Conservation (phyloP, 1,139 yeast species). For the Sugiyamaella castrensis region DNA sequence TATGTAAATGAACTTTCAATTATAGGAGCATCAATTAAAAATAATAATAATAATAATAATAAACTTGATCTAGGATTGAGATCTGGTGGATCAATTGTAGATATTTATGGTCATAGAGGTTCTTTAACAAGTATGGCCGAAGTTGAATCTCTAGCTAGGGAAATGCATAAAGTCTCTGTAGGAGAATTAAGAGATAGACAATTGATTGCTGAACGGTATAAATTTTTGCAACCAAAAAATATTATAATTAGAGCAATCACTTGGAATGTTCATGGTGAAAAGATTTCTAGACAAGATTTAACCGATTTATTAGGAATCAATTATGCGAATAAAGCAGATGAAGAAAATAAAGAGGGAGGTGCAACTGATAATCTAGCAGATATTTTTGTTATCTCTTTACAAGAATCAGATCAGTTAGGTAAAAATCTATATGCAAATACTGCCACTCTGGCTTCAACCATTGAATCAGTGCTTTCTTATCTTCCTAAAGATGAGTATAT, state of each 20-base stretch:
- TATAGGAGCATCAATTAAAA: neutral
- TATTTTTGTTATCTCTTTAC: slow-evolving; percentile 46
- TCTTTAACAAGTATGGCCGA: slow-evolving; percentile 9
- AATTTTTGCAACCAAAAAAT: slow-evolving; percentile 2
- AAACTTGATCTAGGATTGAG: no score
- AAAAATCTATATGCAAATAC: slow-evolving; percentile 45
- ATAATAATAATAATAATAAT: neutral
- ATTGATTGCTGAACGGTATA: slow-evolving; percentile 1
- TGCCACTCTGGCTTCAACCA: slow-evolving; percentile 42
- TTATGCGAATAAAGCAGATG: no score
- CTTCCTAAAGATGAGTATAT: slow-evolving; percentile 28
- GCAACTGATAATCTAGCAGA: neutral
- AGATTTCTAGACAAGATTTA: slow-evolving; percentile 28
- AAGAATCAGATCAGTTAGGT: slow-evolving; percentile 53
- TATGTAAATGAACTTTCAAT: slow-evolving; percentile 9
- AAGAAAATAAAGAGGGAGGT: slow-evolving; percentile 17
- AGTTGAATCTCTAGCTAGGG: slow-evolving; percentile 9
- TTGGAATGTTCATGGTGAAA: slow-evolving; percentile 50
- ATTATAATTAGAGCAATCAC: slow-evolving; percentile 37
- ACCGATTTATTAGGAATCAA: slow-evolving; percentile 25
- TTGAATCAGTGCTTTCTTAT: slow-evolving; percentile 32
- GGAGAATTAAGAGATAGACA: slow-evolving; percentile 10
- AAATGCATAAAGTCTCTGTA: slow-evolving; percentile 7
- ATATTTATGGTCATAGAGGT: slow-evolving; percentile 1
- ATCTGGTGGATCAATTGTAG: neutral